A percentile compares a stretch with the other conserved stretches of the same genome.
Evolutionary conservation across 129 eudicot genomes (phyloP).

Genomic region (Escallonia herrerae): DNA sequence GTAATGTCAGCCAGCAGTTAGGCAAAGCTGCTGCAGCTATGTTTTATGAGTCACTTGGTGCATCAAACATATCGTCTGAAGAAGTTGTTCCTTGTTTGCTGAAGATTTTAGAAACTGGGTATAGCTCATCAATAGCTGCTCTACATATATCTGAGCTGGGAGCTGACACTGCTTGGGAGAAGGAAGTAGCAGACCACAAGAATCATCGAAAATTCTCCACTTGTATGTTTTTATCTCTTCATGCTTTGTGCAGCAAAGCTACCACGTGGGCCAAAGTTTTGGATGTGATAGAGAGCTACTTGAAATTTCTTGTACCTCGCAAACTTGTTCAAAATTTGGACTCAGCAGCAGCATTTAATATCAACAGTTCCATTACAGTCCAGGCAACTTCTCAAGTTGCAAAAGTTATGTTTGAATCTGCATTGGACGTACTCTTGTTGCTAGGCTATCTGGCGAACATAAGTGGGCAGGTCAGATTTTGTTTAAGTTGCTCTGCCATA

Average conservation of each 20-base stretch:
- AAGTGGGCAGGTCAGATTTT: constrained; percentile 73
- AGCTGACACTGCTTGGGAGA: constrained; percentile 70
- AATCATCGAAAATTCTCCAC: constrained; percentile 64
- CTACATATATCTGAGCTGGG: constrained; percentile 69
- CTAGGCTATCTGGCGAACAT: constrained; percentile 73
- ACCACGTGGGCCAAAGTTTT: constrained; percentile 67
- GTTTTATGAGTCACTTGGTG: constrained; percentile 53
- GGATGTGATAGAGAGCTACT: constrained; percentile 59
- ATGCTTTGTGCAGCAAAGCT: constrained; percentile 61
- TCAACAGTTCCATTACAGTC: constrained; percentile 43
- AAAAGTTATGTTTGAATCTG: constrained; percentile 85
- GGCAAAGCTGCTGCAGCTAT: constrained; percentile 76
- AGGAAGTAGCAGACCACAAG: constrained; percentile 60
- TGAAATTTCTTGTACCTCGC: constrained; percentile 70
- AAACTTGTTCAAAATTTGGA: constrained; percentile 41
- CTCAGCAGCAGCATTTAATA: constrained; percentile 33
- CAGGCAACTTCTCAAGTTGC: constrained; percentile 90
- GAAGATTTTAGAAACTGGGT: constrained; percentile 71
- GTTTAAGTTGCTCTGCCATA: too few relatives aligned
- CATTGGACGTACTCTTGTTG: constrained; percentile 63
- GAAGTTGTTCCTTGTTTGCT: constrained; percentile 60
- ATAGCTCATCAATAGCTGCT: constrained; percentile 44
- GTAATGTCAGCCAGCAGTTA: constrained; percentile 57
- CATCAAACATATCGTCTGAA: constrained; percentile 56
- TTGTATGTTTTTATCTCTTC: constrained; percentile 60